Base-by-base conservation (phyloP, 257 asterid species). In the Salvia splendens region DNA sequence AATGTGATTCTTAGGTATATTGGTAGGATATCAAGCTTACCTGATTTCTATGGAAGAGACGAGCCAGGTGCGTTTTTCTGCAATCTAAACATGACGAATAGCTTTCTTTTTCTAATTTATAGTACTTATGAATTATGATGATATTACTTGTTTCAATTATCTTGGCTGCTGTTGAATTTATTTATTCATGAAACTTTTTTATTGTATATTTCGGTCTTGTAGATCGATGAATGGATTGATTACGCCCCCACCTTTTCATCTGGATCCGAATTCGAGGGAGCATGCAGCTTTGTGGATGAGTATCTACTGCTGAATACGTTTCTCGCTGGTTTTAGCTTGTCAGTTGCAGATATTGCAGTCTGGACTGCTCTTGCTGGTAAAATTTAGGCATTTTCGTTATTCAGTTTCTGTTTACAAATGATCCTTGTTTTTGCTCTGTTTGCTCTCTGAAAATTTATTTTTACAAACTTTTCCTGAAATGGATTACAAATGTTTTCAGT, bases 281-380 rank as follows among this genome's bases (percentile, higher is more conserved):
- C 96, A 0, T 90, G 99, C 78, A 41, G 76, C 66, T 79, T 58
- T 69, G 96, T 84, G 52, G 92, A 93, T 74, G 81, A 64, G 32
- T 83, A 76, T 78, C 84, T 93, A 46, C 76, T 81, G 76, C 86
- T 80, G 17, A 73, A 62, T 40, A 90, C 97, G 4, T 83, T 90
- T 70, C 78, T 93, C 28, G 95, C 84, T 38, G 96, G 95, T 60
- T 67, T 78, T 73, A 66, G 74, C 48, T 63, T 94, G 63, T 86
- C 99, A 5, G 78, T 94, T 58, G 97, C 99, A 8, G 99, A 93
- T 80, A 78, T 88, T 16, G 85, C 95, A 20, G 74, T 93, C 65
- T 93, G 99, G 99, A 81, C 86, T 53, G 86, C 84, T 76, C 97
- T 93, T 72, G 95, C 96, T 43, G 96, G 99, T 90, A 79, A 72